These are phyloP conservation scores for Penicillium sp. DNA, from an alignment of 2,329 filamentous ascomycete species.

Conservation along the genomic window DNA sequence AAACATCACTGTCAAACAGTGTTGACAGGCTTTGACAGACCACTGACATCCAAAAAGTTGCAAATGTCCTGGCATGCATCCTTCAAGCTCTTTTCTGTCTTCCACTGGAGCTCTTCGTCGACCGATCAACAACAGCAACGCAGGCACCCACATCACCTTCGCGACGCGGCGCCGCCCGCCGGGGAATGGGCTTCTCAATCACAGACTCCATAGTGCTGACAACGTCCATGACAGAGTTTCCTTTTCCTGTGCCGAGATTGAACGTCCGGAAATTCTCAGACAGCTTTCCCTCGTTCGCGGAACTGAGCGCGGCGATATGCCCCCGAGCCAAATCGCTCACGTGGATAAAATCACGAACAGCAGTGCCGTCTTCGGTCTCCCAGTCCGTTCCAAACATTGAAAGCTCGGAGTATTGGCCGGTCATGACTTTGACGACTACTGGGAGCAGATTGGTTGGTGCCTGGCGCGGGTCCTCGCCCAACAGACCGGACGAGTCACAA, in stretches of 20 bases:
- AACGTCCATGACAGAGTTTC: conserved; percentile 43
- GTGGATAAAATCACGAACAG: conserved; percentile 69
- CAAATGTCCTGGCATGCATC: conserved; percentile 43
- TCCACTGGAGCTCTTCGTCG: conserved; percentile 56
- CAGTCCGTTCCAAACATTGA: conserved; percentile 67
- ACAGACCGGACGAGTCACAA: conserved; percentile 63
- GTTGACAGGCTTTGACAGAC: conserved; percentile 22
- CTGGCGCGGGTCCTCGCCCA: conserved; percentile 65
- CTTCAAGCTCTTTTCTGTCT: conserved; percentile 40
- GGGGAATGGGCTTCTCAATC: conserved; percentile 36
- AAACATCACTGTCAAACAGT: neutral
- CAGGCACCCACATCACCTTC: conserved; percentile 44
- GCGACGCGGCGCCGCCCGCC: conserved; percentile 35
- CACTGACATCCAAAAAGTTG: conserved; percentile 39
- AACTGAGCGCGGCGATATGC: conserved; percentile 61
- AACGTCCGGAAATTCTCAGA: conserved; percentile 46
- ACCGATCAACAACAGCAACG: conserved; percentile 39
- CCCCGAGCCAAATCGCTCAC: conserved; percentile 65
- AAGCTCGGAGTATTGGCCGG: conserved; percentile 55
- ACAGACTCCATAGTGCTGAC: conserved; percentile 41
- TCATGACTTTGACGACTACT: conserved; percentile 63
- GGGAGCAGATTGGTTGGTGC: conserved; percentile 67
- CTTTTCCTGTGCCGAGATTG: conserved; percentile 43
- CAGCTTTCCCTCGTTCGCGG: conserved; percentile 37
- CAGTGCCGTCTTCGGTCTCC: conserved; percentile 66